Conservation (phyloP, 768 basidiomycete species). For the Russula virescens region DNA sequence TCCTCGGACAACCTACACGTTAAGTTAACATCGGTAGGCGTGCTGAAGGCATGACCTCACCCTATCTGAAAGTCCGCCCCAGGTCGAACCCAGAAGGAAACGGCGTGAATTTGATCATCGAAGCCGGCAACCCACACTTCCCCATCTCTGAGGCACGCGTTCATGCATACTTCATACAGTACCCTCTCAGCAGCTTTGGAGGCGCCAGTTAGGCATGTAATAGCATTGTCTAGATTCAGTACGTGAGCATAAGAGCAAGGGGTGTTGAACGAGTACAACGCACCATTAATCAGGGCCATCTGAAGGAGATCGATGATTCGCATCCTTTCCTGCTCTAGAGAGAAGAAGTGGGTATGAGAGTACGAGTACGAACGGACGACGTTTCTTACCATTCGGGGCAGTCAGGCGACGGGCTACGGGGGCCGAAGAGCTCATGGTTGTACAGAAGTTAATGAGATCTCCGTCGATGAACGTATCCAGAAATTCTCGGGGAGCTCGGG, state of each 20-base stretch:
- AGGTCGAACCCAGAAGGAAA: constrained; percentile 15
- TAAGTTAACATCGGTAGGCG: neutral
- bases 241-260: neutral
- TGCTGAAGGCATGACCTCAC: neutral
- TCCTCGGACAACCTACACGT: neutral
- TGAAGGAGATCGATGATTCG: constrained; percentile 1
- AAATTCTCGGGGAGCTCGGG: neutral
- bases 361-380: neutral
- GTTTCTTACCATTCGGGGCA: neutral
- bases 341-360: neutral
- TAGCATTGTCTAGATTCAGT: constrained; percentile 3
- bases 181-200: constrained; percentile 2
- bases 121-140: constrained; percentile 14
- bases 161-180: constrained; percentile 1
- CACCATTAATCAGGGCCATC: neutral
- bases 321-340: neutral
- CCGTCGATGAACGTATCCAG: neutral
- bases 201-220: constrained; percentile 5
- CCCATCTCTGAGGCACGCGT: constrained; percentile 1
- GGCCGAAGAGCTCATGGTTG: neutral
- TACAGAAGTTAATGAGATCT: neutral
- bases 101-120: neutral
- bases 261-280: neutral
- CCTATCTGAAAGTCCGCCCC: constrained; percentile 5
- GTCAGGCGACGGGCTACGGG: neutral